Conservation (phyloP, 2,329 filamentous ascomycete genomes). For the Pseudofabraea citricarpa region DNA sequence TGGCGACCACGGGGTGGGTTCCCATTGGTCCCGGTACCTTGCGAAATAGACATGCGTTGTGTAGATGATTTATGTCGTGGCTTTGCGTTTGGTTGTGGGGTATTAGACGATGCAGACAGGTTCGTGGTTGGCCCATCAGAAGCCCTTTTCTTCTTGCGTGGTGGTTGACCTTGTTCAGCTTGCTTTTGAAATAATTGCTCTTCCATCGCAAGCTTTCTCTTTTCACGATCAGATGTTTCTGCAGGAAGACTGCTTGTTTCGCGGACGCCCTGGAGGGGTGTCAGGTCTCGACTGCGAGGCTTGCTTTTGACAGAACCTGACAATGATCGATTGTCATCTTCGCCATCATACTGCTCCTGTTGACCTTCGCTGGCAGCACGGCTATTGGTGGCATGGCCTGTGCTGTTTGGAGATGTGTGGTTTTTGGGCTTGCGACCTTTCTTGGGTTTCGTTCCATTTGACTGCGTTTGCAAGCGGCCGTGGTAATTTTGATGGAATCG, state of each 20-base stretch:
- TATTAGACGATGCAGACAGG: conserved; percentile 7
- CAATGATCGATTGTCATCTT: conserved; percentile 46
- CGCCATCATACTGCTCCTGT: conserved; percentile 44
- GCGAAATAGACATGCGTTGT: conserved; percentile 19
- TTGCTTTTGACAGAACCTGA: conserved; percentile 56
- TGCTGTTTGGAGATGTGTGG: conserved; percentile 57
- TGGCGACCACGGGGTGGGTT: conserved; percentile 18
- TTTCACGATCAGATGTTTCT: conserved; percentile 61
- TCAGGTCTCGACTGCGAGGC: conserved; percentile 61
- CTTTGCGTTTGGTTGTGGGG: conserved; percentile 23
- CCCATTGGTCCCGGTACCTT: conserved; percentile 11
- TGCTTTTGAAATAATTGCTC: conserved; percentile 54
- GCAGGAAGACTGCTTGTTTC: conserved; percentile 47
- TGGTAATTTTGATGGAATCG: conserved; percentile 58
- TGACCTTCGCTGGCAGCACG: conserved; percentile 60
- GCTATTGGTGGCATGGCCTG: conserved; percentile 57
- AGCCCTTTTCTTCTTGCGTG: conserved; percentile 57
- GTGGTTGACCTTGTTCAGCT: conserved; percentile 53
- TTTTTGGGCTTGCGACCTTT: conserved; percentile 43
- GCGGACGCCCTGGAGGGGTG: conserved; percentile 47
- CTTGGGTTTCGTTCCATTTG: conserved; percentile 28
- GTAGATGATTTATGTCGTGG: conserved; percentile 24
- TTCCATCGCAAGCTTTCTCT: conserved; percentile 63
- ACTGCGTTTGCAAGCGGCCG: conserved; percentile 42
- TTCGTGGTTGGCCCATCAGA: conserved; percentile 44